Conservation (phyloP, 1,284 basidiomycete species). For the Coniferiporia sulphurascens region DNA sequence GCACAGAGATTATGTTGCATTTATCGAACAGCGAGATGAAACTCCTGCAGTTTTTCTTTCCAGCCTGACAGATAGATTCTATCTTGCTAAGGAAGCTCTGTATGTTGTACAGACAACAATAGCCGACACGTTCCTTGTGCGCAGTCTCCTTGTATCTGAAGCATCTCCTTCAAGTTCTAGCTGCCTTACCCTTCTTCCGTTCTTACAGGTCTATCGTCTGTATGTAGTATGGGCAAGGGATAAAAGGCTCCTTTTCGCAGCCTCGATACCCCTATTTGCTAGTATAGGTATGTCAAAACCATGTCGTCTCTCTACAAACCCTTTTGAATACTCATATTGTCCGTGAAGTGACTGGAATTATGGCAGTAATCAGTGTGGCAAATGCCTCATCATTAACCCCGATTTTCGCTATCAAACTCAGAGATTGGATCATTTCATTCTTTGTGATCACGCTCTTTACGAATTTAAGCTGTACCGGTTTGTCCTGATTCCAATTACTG, state of each 20-base stretch:
- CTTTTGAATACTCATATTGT: neutral
- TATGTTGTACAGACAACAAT: slow-evolving; percentile 27
- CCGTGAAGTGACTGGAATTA: neutral
- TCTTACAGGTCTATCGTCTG: slow-evolving; percentile 2
- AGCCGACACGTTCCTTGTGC: slow-evolving; percentile 24
- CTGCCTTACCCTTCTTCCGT: neutral
- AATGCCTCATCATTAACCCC: neutral
- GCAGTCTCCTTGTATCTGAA: neutral
- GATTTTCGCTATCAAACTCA: slow-evolving; percentile 21
- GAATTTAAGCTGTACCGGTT: slow-evolving; percentile 21
- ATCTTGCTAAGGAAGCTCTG: slow-evolving; percentile 22
- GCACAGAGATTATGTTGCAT: neutral
- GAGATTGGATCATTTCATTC: slow-evolving; percentile 2
- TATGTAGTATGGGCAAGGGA: neutral
- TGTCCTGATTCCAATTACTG: neutral
- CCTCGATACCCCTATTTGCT: neutral
- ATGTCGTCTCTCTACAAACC: neutral
- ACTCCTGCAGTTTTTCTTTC: neutral
- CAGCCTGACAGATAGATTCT: neutral
- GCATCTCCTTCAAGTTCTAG: neutral
- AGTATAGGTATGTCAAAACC: neutral
- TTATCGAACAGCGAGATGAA: neutral
- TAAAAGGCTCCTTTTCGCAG: neutral
- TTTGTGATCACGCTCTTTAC: slow-evolving; percentile 21
- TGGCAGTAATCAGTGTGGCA: neutral